Base-by-base conservation (phyloP, 805 yeast species). In the Barnettozyma botsteinii region DNA sequence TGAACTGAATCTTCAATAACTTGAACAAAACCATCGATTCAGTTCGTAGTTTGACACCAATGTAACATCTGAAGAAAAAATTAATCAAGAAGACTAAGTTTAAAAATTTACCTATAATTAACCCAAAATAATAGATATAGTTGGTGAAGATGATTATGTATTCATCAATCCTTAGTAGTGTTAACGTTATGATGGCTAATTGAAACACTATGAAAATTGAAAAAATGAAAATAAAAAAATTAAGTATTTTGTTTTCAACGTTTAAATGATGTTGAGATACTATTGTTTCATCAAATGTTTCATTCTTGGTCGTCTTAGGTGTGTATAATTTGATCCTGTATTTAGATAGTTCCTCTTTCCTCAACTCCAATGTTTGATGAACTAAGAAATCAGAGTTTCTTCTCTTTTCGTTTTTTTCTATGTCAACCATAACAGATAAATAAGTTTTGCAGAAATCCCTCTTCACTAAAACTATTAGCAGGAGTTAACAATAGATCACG, bases 361-460 rank as follows among this genome's bases (percentile, higher is more conserved):
- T 38, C 23, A 21, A 25, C 14, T 14, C 23, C 2, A 38, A 12
- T 3, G 36, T 35, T 24, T 38, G 31, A 14, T 33, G 30, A 20
- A 38, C 13, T 7, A 17, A 28, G 10, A 22, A 23, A 17, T 38
- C 41, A 8, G 41, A 38, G 33, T 33, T 38, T 28, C 41, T 38
- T 32, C 41, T 32, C 11, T 23, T 23, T 6, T 30, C 22, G 18
- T n/a, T 17, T 15, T 25, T 31, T 19, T 37, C 40, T 5, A 25
- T 4, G 27, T 38, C 37, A 13, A 25, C 13, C 12, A 24, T 10
- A 13, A n/a, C n/a, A n/a, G n/a, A n/a, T n/a, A n/a, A n/a, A n/a
- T n/a, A n/a, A n/a, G n/a, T n/a, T n/a, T n/a, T n/a, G n/a, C n/a
- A n/a, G n/a, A n/a, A n/a, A n/a, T n/a, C n/a, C n/a, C n/a, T n/a